Evolutionary conservation across 2,329 filamentous ascomycete genomes (phyloP), one percentile per base, ranked within the genome.

Genomic region (Alternaria sp.): DNA sequence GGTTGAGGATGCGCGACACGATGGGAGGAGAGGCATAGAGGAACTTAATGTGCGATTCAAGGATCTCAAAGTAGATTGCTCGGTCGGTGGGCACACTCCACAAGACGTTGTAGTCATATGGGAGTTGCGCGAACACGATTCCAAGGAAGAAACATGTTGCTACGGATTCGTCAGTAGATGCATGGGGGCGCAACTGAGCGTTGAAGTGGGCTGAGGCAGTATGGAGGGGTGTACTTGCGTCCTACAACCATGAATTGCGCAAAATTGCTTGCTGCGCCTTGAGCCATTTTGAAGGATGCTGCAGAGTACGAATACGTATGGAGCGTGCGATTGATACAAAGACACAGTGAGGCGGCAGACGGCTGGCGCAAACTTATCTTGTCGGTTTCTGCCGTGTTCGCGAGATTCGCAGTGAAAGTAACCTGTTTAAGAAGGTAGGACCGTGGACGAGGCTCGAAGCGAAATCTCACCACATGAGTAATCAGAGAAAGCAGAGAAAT

Each of bases 171-270:
- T 61, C 58, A 71, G 63, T 41, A 40, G 56, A n/a, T 24, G 60
- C 7, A 41, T 40, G 50, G 17, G 24, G 14, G 46, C 54, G 26
- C 46, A 21, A 44, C 45, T 28, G 53, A 51, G 41, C n/a, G 33
- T 49, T 53, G 49, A 36, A 23, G 54, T 41, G 46, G 55, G 34
- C 33, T 54, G 51, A 55, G 51, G 57, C 63, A 33, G 52, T 33
- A 45, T 39, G 21, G 51, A 58, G 46, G 53, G 64, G 34, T 56
- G 39, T 51, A 87, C 92, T 77, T 86, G 97, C 94, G 93, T 67
- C 92, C 93, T 68, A 98, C 89, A 76, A 99, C 97, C 80, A 99
- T 89, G 77, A 97, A 97, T 45, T 95, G 97, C 79, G 93, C 93
- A 78, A 99, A 99, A 49, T 92, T 92, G 56, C 73, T 73, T 45